Conservation (phyloP, 2,329 filamentous ascomycete genomes). For the Eutypella sp. region DNA sequence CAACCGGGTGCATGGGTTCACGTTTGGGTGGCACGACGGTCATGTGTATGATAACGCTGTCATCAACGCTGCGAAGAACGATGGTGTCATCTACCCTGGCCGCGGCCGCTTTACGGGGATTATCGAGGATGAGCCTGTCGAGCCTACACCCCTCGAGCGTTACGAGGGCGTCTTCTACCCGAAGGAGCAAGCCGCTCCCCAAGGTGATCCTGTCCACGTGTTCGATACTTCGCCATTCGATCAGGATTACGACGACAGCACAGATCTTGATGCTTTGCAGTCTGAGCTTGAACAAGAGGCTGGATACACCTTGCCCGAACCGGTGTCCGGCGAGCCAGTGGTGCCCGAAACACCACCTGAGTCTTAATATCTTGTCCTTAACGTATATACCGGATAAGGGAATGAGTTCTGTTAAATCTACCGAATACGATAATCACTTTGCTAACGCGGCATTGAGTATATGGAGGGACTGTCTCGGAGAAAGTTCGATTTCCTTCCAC, state of each 20-base stretch:
- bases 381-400: too few relatives aligned
- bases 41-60: constrained; percentile 26
- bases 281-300: not conserved
- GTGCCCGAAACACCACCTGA: too few relatives aligned
- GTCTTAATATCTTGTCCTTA: too few relatives aligned
- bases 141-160: constrained; percentile 4
- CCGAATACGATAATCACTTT: too few relatives aligned
- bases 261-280: not conserved
- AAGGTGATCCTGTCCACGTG: not conserved
- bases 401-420: too few relatives aligned
- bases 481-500: too few relatives aligned
- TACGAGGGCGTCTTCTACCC: constrained; percentile 5
- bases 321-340: too few relatives aligned
- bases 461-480: too few relatives aligned
- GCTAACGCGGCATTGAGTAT: too few relatives aligned
- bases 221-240: not conserved
- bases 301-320: too few relatives aligned
- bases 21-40: constrained; percentile 30
- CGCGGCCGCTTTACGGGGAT: constrained; percentile 35
- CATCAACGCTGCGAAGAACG: constrained; percentile 28
- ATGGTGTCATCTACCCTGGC: constrained; percentile 33
- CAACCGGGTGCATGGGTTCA: constrained; percentile 27
- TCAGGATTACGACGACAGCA: not conserved
- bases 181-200: not conserved
- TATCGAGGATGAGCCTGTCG: constrained; percentile 10